A percentile compares a stretch with the other conserved stretches of the same genome.
Conservation (phyloP, 805 yeast species). For the Gaillardinia entomophila region DNA sequence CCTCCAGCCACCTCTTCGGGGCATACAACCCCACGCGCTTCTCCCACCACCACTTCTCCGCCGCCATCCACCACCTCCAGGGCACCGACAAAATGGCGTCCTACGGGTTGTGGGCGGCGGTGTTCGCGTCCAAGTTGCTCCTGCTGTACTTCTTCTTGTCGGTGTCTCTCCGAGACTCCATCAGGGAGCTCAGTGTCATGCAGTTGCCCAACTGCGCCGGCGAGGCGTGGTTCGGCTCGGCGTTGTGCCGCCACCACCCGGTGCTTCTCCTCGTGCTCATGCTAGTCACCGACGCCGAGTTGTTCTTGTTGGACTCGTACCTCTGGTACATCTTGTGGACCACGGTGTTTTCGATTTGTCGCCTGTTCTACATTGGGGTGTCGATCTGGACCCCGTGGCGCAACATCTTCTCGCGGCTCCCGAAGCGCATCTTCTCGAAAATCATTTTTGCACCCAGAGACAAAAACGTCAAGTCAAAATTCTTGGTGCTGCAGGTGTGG, state of each 20-base stretch:
- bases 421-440: slow-evolving; percentile 70
- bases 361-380: slow-evolving; percentile 69
- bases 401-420: slow-evolving; percentile 68
- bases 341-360: slow-evolving; percentile 63
- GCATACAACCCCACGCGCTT: slow-evolving; percentile 37
- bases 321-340: slow-evolving; percentile 83
- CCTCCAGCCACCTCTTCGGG: slow-evolving; percentile 54
- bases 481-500: slow-evolving; percentile 69
- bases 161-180: slow-evolving; percentile 65
- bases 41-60: slow-evolving; percentile 58
- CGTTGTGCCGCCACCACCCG: slow-evolving; percentile 55
- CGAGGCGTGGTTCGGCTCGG: slow-evolving; percentile 48
- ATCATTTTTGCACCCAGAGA: slow-evolving; percentile 44
- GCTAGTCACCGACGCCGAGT: slow-evolving; percentile 53
- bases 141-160: slow-evolving; percentile 80
- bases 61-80: slow-evolving; percentile 46
- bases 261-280: slow-evolving; percentile 48
- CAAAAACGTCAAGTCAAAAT: slow-evolving; percentile 40
- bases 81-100: slow-evolving; percentile 59
- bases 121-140: slow-evolving; percentile 60
- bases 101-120: slow-evolving; percentile 61
- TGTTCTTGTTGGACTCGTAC: slow-evolving; percentile 77
- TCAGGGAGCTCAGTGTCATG: slow-evolving; percentile 60
- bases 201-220: slow-evolving; percentile 54
- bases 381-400: slow-evolving; percentile 90